A percentile compares a stretch with the other conserved stretches of the same genome.
Evolutionary conservation across 345 rosid species (phyloP).

Genomic region (Pugionium cornutum): DNA sequence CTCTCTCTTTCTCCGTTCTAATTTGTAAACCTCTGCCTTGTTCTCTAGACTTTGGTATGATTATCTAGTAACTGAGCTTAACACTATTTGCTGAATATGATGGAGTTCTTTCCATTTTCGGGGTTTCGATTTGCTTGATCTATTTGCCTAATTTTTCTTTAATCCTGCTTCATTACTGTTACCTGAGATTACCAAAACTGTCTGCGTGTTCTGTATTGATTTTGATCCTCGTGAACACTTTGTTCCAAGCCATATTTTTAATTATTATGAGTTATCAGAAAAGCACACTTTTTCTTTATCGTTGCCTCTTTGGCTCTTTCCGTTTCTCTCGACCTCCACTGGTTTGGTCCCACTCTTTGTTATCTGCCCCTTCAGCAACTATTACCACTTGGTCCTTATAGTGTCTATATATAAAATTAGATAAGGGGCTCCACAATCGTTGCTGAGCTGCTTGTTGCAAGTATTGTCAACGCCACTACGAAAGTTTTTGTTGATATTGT

Average conservation of each 20-base stretch:
- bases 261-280: conserved; percentile 22
- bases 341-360: conserved; percentile 39
- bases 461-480: conserved; percentile 40
- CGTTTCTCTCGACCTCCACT: conserved; percentile 35
- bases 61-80: background rate
- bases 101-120: background rate
- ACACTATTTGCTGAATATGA: conserved; percentile 1
- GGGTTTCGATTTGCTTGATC: conserved; percentile 1
- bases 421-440: conserved; percentile 21
- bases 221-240: conserved; percentile 17
- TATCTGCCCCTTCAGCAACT: conserved; percentile 32
- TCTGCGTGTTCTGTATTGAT: conserved; percentile 11
- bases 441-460: conserved; percentile 30
- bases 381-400: conserved; percentile 12
- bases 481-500: conserved; percentile 27
- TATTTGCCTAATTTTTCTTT: conserved; percentile 17
- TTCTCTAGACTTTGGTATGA: conserved; percentile 28
- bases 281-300: conserved; percentile 28
- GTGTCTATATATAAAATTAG: conserved; percentile 10
- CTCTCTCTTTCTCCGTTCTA: background rate
- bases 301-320: conserved; percentile 39
- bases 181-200: conserved; percentile 17
- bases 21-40: background rate
- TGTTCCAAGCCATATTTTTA: conserved; percentile 29
- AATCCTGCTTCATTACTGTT: conserved; percentile 12